A percentile compares a stretch with the other conserved stretches of the same genome.
Evolutionary conservation across 495 filamentous ascomycete genomes (phyloP).

Genomic region (Aspergillus ostianus): DNA sequence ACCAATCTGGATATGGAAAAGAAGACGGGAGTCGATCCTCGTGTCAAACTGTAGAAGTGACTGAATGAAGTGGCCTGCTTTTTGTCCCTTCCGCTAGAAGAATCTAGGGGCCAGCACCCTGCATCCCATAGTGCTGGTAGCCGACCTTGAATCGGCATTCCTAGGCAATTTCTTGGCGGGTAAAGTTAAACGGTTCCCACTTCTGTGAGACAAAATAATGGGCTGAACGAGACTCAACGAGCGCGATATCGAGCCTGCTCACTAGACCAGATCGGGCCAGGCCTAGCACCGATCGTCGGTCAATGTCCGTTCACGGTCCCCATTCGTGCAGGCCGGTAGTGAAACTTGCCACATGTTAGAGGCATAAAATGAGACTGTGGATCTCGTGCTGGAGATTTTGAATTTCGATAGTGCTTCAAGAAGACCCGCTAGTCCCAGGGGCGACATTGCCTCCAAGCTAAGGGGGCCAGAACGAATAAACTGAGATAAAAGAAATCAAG

Average conservation of each 20-base stretch:
- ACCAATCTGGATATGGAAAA: too few relatives aligned
- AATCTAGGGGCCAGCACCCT: too few relatives aligned
- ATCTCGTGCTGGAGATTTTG: not conserved
- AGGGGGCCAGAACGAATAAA: too few relatives aligned
- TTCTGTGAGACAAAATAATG: not conserved
- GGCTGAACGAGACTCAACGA: too few relatives aligned
- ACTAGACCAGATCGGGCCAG: not conserved
- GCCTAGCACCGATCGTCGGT: not conserved
- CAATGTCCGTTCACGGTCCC: not conserved
- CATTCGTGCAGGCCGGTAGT: not conserved
- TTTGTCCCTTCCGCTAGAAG: too few relatives aligned
- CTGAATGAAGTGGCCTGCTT: too few relatives aligned
- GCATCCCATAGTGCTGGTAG: not conserved
- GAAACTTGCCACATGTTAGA: not conserved
- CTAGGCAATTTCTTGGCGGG: not conserved
- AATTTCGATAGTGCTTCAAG: not conserved
- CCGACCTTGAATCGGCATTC: not conserved
- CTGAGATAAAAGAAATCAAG: too few relatives aligned
- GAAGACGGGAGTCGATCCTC: too few relatives aligned
- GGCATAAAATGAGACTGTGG: not conserved
- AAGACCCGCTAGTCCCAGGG: not conserved
- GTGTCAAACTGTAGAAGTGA: too few relatives aligned
- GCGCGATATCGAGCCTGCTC: not conserved
- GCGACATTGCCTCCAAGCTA: too few relatives aligned
- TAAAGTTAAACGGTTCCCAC: not conserved